Conservation (phyloP, 345 rosid species). For the Laguncularia racemosa region DNA sequence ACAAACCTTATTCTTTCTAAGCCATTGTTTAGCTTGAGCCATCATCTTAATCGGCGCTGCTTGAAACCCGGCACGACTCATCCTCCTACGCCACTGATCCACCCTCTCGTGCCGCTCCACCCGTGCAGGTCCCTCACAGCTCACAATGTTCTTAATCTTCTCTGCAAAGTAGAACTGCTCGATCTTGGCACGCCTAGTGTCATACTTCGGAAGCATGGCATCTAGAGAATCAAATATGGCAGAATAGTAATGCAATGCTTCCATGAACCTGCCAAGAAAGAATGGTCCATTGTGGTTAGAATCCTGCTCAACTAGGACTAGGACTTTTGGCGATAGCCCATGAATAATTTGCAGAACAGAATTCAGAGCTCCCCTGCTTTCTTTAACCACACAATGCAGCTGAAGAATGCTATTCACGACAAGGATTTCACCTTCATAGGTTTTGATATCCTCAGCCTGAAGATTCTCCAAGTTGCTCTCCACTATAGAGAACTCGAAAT, state of each 20-base stretch:
- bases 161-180: conserved; percentile 59
- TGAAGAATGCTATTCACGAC: conserved; percentile 57
- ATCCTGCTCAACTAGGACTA: conserved; percentile 56
- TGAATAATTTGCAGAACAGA: conserved; percentile 42
- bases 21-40: conserved; percentile 50
- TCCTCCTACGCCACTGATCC: conserved; percentile 62
- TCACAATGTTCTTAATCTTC: conserved; percentile 61
- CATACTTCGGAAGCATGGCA: conserved; percentile 45
- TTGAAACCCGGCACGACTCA: conserved; percentile 70
- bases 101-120: conserved; percentile 56
- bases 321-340: conserved; percentile 38
- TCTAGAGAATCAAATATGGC: conserved; percentile 55
- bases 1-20: conserved; percentile 24
- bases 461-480: conserved; percentile 45
- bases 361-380: conserved; percentile 54
- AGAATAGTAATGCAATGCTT: conserved; percentile 55
- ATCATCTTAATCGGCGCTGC: conserved; percentile 43
- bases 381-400: conserved; percentile 58
- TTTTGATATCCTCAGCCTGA: conserved; percentile 28
- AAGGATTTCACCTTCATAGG: conserved; percentile 32
- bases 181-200: conserved; percentile 56
- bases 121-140: conserved; percentile 50
- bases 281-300: conserved; percentile 63
- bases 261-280: conserved; percentile 61
- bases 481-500: conserved; percentile 33